Conservation (phyloP, 2,329 filamentous ascomycete species). For the Botryotinia convoluta region DNA sequence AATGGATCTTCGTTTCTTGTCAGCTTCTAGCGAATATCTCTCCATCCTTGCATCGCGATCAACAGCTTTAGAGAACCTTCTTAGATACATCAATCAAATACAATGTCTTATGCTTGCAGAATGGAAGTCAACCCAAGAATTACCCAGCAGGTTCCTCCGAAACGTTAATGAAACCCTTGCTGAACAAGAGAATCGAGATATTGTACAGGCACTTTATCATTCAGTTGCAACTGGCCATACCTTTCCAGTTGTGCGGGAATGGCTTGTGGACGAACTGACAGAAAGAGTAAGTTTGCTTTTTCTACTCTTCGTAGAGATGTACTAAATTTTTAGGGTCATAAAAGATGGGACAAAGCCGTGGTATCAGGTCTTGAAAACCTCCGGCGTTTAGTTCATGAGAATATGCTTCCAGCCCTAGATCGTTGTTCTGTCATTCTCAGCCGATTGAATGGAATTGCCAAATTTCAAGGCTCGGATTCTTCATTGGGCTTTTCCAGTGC, state of each 20-base stretch:
- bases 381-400: conserved; percentile 76
- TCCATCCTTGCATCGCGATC: conserved; percentile 83
- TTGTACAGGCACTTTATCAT: conserved; percentile 78
- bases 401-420: conserved; percentile 84
- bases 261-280: conserved; percentile 79
- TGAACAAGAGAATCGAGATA: conserved; percentile 60
- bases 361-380: conserved; percentile 74
- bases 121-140: conserved; percentile 77
- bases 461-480: conserved; percentile 67
- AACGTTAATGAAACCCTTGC: conserved; percentile 74
- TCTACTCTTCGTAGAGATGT: conserved; percentile 4
- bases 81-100: conserved; percentile 80
- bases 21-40: conserved; percentile 73
- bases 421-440: conserved; percentile 78
- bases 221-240: conserved; percentile 81
- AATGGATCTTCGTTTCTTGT: conserved; percentile 80
- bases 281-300: conserved; percentile 60
- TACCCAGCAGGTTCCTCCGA: conserved; percentile 74
- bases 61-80: conserved; percentile 80
- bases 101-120: conserved; percentile 76
- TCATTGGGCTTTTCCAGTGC: conserved; percentile 64
- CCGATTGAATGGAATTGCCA: conserved; percentile 77
- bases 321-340: conserved; percentile 64
- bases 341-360: conserved; percentile 91
- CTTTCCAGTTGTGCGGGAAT: conserved; percentile 73